Percentiles rank a stretch among this genome's conserved stretches.
phyloP scores from a whole-genome alignment of 1,284 basidiomycete genomes.

The Vanrija humicola region DNA sequence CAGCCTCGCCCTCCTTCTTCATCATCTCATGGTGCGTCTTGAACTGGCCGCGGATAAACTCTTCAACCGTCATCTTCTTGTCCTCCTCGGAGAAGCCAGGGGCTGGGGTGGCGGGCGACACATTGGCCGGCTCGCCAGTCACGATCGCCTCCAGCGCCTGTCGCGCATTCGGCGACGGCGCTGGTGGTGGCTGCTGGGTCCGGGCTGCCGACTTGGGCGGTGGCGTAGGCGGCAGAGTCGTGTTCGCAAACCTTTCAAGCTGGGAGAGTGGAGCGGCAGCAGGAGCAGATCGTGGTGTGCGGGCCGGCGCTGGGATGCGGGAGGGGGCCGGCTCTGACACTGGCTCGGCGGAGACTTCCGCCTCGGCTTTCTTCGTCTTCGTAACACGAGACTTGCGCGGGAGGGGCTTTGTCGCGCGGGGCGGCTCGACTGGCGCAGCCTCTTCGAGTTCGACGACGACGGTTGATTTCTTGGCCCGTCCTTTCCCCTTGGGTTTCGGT shows the following conservation, averaged over 20 bases:
- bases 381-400: not conserved
- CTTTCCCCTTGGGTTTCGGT: not conserved
- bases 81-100: conserved; percentile 8
- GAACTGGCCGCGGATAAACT: conserved; percentile 15
- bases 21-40: conserved; percentile 3
- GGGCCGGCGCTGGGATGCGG: not conserved
- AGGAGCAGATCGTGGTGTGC: conserved; percentile 1
- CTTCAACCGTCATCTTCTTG: conserved; percentile 16
- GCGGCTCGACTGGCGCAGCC: not conserved
- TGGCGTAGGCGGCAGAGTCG: conserved; percentile 18
- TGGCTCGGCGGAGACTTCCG: not conserved
- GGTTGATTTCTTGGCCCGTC: not conserved
- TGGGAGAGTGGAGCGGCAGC: conserved; percentile 16
- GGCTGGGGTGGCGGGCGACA: not conserved
- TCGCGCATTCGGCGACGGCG: conserved; percentile 1
- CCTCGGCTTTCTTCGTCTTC: not conserved
- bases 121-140: conserved; percentile 2
- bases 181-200: not conserved
- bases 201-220: not conserved
- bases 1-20: conserved; percentile 52
- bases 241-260: conserved; percentile 33
- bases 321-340: not conserved
- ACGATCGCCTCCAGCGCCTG: conserved; percentile 13
- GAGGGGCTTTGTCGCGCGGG: not conserved
- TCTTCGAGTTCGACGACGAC: conserved; percentile 4